These are phyloP conservation scores for Shiraia sp. DNA, from an alignment of 2,329 filamentous ascomycete genomes.

Conservation along the genomic window DNA sequence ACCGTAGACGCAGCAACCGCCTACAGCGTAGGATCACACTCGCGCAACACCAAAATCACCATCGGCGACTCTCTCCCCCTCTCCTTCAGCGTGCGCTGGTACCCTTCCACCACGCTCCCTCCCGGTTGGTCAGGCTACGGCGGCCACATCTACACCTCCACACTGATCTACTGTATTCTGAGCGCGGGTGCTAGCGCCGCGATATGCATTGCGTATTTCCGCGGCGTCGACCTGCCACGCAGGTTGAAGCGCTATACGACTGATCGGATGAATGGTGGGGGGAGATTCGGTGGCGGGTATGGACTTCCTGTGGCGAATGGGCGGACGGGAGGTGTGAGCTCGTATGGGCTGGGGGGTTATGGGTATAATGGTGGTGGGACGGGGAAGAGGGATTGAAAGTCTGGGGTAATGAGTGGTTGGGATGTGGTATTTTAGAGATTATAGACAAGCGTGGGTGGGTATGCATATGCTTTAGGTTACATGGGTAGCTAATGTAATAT, in stretches of 20 bases:
- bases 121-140: constrained; percentile 57
- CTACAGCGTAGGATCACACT: constrained; percentile 74
- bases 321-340: constrained; percentile 43
- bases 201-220: constrained; percentile 59
- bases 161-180: constrained; percentile 54
- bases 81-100: constrained; percentile 83
- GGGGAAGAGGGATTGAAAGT: constrained; percentile 49
- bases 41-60: constrained; percentile 67
- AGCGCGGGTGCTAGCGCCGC: constrained; percentile 53
- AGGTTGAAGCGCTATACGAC: constrained; percentile 61
- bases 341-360: constrained; percentile 47
- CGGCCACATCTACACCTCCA: constrained; percentile 55
- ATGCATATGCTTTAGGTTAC: no score
- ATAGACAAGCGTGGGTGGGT: background rate
- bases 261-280: constrained; percentile 51
- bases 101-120: constrained; percentile 72
- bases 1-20: constrained; percentile 86
- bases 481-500: no score
- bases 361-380: constrained; percentile 47
- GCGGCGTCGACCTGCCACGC: constrained; percentile 56
- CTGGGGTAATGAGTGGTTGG: no score
- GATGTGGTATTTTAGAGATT: background rate
- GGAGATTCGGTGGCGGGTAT: constrained; percentile 43
- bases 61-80: constrained; percentile 86
- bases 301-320: constrained; percentile 38